A percentile compares a stretch with the other conserved stretches of the same genome.
phyloP scores from a whole-genome alignment of 441 rosid species.

The Bocquillonia castaneifolia region DNA sequence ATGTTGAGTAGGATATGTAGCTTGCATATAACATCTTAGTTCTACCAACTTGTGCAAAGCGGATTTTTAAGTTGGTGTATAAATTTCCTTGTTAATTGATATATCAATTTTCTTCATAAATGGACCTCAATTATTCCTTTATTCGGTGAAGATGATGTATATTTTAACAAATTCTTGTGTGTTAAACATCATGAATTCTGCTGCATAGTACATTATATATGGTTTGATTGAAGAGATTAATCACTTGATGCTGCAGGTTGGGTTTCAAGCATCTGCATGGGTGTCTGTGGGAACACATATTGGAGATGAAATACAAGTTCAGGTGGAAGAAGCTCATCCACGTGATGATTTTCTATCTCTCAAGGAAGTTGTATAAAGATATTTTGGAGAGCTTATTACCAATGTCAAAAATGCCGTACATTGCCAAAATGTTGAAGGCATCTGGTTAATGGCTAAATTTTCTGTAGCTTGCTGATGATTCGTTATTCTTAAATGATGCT shows the following conservation, averaged over 20 bases:
- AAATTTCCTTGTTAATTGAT: not conserved
- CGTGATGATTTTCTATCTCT: conserved; percentile 65
- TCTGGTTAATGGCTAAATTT: not conserved
- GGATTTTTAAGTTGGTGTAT: not conserved
- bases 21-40: no score
- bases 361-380: conserved; percentile 44
- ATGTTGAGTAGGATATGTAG: not conserved
- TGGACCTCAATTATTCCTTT: not conserved
- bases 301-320: conserved; percentile 78
- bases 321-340: conserved; percentile 83
- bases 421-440: not conserved
- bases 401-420: not conserved
- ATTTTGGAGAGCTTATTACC: not conserved
- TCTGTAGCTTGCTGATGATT: not conserved
- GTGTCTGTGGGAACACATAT: conserved; percentile 65
- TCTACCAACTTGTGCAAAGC: not conserved
- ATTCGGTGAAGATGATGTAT: not conserved
- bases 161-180: not conserved
- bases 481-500: not conserved
- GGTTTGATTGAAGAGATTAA: conserved; percentile 6
- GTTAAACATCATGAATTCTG: not conserved
- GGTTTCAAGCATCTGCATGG: conserved; percentile 75
- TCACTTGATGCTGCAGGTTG: conserved; percentile 50
- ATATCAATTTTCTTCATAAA: not conserved
- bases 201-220: not conserved